Evolutionary conservation across 169 alveolate genomes (phyloP), one percentile per base, ranked within the genome.

Genomic region (Pseudocohnilembus persalinus): DNA sequence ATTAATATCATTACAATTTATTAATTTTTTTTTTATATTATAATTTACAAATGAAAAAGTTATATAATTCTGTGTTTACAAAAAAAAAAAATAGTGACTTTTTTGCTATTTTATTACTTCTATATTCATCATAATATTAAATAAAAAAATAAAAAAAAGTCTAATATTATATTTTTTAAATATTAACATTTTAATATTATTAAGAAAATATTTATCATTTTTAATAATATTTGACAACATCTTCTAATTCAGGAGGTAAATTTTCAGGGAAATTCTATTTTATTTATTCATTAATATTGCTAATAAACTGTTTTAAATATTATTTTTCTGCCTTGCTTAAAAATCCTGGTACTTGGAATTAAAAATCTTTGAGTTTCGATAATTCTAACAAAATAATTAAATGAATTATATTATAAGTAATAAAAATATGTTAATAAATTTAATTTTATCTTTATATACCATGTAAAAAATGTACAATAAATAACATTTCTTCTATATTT

Each of bases 271-370:
- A 49, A 49, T 49, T 4, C 26, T 4, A 11, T 49, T 49, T 49
- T 49, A 49, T 20, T 11, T 4, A 11, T 49, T 49, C 68, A 11
- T 49, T 20, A 49, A 4, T 11, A 11, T 49, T 49, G 4, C 4
- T 4, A 49, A 49, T 49, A 20, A 49, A 49, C 4, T 49, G 4
- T 49, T 49, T 49, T 49, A 49, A 20, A 11, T 49, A 11, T 49
- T 49, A 4, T 20, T 49, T 79, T 79, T 79, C 84, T 49, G 35
- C 29, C 0, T 64, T 35, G 30, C 84, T 79, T 79, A 79, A 79
- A 29, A 79, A 79, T 28, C 64, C 64, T 0, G 84, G 84, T 0
- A 79, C 49, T 0, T 33, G 29, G 49, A 49, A 79, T 33, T 79
- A 79, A 30, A 79, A 79, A 4, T 79, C 84, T 63, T 79, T 79